These are phyloP conservation scores for Coniferiporia sulphurascens DNA, from an alignment of 1,284 basidiomycete genomes.

Conservation along the genomic window DNA sequence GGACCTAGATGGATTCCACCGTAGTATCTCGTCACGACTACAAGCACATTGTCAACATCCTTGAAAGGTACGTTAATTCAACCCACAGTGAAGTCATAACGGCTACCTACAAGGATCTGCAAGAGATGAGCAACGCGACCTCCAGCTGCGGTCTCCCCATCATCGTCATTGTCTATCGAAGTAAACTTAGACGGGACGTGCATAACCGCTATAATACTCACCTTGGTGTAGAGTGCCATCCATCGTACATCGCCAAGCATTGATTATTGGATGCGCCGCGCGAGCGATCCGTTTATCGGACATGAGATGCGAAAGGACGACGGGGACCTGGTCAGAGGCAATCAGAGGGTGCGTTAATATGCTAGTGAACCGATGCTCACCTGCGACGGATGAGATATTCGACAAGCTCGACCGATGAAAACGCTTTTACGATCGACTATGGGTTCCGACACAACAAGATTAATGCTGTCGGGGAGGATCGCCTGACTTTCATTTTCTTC, in stretches of 20 bases:
- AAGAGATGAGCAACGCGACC: slow-evolving; percentile 81
- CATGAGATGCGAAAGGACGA: slow-evolving; percentile 68
- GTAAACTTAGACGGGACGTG: neutral
- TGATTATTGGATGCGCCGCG: slow-evolving; percentile 85
- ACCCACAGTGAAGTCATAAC: neutral
- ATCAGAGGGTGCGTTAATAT: slow-evolving; percentile 1
- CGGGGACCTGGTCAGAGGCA: slow-evolving; percentile 50
- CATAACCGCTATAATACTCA: slow-evolving; percentile 25
- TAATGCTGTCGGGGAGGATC: slow-evolving; percentile 53
- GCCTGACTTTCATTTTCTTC: slow-evolving; percentile 10
- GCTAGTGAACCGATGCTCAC: slow-evolving; percentile 33
- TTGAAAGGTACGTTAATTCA: slow-evolving; percentile 24
- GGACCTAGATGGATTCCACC: slow-evolving; percentile 81
- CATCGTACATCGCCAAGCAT: slow-evolving; percentile 79
- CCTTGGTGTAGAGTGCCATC: slow-evolving; percentile 70
- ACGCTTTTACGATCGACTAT: slow-evolving; percentile 80
- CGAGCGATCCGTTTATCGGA: slow-evolving; percentile 69
- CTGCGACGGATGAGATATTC: slow-evolving; percentile 72
- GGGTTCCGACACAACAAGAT: slow-evolving; percentile 66
- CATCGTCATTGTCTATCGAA: slow-evolving; percentile 82
- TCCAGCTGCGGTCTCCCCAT: slow-evolving; percentile 89
- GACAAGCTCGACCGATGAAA: slow-evolving; percentile 81
- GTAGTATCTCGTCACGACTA: slow-evolving; percentile 79
- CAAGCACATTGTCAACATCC: slow-evolving; percentile 79
- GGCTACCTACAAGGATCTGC: slow-evolving; percentile 68